These are phyloP conservation scores for Tanacetum coccineum DNA, from an alignment of 129 eudicot genomes.

Conservation along the genomic window DNA sequence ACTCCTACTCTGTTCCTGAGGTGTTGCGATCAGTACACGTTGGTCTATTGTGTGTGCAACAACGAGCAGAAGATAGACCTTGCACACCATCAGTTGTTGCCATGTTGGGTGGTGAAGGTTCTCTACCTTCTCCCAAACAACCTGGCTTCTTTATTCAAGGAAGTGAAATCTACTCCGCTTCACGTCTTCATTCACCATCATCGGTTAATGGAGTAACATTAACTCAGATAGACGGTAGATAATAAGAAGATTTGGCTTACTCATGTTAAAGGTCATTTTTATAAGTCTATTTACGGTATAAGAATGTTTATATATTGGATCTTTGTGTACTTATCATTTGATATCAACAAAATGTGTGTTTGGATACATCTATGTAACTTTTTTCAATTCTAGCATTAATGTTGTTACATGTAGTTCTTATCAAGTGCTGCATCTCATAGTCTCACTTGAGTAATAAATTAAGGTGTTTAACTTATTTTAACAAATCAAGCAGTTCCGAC, in stretches of 20 bases:
- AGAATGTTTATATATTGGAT: no score
- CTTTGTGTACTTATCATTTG: no score
- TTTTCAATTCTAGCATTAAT: no score
- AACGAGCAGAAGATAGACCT: conserved; percentile 20
- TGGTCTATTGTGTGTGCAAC: conserved; percentile 19
- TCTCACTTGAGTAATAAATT: no score
- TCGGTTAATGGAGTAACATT: conserved; percentile 2
- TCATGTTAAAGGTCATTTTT: no score
- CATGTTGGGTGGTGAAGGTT: conserved; percentile 13
- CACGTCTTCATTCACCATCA: not conserved
- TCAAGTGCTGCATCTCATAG: no score
- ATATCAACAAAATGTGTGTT: no score
- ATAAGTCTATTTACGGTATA: no score
- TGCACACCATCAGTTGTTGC: conserved; percentile 9
- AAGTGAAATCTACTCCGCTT: not conserved
- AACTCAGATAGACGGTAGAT: not conserved
- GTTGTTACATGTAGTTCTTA: no score
- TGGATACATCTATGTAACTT: no score
- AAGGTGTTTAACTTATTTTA: no score
- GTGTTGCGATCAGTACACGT: conserved; percentile 17
- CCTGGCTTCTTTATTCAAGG: conserved; percentile 21
- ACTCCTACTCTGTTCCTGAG: not conserved
- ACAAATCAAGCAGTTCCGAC: no score
- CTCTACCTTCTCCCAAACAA: conserved; percentile 1
- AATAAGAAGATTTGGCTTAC: not conserved